Conservation (phyloP, 2,329 filamentous ascomycete species). For the Scytalidium lignicola region DNA sequence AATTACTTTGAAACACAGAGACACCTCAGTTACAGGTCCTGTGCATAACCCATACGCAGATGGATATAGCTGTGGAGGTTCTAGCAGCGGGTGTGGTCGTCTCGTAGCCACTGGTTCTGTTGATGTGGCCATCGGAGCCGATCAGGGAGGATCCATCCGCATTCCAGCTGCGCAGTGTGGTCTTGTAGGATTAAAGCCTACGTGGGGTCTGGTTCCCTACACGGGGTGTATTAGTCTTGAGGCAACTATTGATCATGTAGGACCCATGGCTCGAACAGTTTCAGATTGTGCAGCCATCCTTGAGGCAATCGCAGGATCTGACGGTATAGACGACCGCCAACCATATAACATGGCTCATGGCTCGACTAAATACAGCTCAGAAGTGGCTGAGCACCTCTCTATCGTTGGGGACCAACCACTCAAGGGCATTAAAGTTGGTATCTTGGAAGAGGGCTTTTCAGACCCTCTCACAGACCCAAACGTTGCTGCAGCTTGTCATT, state of each 20-base stretch:
- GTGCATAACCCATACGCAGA: constrained; percentile 32
- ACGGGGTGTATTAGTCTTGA: constrained; percentile 40
- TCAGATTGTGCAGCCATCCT: constrained; percentile 37
- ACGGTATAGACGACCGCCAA: constrained; percentile 42
- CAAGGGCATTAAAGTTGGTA: constrained; percentile 34
- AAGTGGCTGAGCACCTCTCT: constrained; percentile 14
- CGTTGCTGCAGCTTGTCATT: constrained; percentile 28
- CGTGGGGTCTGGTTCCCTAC: constrained; percentile 21
- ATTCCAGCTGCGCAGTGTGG: constrained; percentile 20
- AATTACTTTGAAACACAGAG: too few species aligned
- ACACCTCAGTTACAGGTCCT: too few species aligned
- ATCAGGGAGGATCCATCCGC: constrained; percentile 23
- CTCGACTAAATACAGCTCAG: constrained; percentile 20
- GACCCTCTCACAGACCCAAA: constrained; percentile 35
- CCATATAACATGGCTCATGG: constrained; percentile 27
- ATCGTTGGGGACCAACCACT: constrained; percentile 17
- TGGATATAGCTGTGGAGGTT: constrained; percentile 45
- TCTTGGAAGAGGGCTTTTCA: constrained; percentile 41
- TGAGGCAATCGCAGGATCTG: constrained; percentile 41
- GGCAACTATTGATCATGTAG: constrained; percentile 45
- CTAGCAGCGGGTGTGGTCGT: constrained; percentile 41
- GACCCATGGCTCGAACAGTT: constrained; percentile 37
- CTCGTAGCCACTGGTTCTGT: constrained; percentile 38
- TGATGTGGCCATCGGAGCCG: constrained; percentile 33
- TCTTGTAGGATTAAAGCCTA: constrained; percentile 22